These are phyloP conservation scores for Gossypium turneri DNA, from an alignment of 345 rosid species.

Conservation along the genomic window DNA sequence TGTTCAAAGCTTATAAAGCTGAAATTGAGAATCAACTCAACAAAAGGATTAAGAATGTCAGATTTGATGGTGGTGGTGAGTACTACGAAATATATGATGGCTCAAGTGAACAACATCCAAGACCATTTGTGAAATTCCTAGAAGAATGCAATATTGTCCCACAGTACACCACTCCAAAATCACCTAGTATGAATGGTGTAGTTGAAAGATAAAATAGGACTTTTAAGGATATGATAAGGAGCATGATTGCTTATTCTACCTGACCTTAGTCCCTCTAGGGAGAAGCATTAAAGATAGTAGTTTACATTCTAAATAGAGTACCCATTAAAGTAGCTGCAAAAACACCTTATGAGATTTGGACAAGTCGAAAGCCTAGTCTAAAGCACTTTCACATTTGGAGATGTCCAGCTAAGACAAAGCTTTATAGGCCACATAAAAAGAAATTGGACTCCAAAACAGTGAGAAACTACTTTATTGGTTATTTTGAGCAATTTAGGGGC, in stretches of 20 bases:
- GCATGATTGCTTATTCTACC: background rate
- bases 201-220: background rate
- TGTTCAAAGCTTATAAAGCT: background rate
- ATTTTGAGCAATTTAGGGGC: too few relatives aligned
- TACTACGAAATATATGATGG: background rate
- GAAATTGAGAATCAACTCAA: background rate
- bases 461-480: too few relatives aligned
- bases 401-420: too few relatives aligned
- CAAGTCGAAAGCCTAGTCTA: too few relatives aligned
- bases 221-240: background rate
- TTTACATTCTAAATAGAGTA: background rate
- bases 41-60: background rate
- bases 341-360: too few relatives aligned
- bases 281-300: background rate
- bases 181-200: background rate
- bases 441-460: too few relatives aligned
- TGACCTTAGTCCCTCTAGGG: background rate
- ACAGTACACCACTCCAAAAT: background rate
- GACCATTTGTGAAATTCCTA: background rate
- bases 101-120: background rate
- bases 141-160: background rate
- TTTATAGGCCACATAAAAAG: background rate
- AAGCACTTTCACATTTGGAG: too few relatives aligned
- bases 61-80: background rate
- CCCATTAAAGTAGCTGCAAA: background rate